Conservation (phyloP, 768 basidiomycete species). For the Lactarius evosmus region DNA sequence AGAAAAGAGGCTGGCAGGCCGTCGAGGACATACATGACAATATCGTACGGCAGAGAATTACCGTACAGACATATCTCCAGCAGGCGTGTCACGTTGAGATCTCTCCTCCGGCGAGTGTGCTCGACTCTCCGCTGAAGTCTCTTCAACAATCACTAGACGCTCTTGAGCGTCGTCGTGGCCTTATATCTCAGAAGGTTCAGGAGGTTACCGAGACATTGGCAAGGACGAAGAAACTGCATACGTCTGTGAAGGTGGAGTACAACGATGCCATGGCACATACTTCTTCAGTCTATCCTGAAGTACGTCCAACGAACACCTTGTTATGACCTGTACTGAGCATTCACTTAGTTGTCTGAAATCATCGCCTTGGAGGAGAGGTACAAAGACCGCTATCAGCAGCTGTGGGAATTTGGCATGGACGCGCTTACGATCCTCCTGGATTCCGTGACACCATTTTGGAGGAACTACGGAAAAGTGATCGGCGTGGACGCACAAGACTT, state of each 20-base stretch:
- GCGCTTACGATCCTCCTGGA: slow-evolving; percentile 72
- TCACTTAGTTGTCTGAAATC: slow-evolving; percentile 59
- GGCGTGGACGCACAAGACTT: slow-evolving; percentile 78
- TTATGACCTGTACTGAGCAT: slow-evolving; percentile 7
- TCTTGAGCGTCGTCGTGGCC: slow-evolving; percentile 47
- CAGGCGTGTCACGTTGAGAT: slow-evolving; percentile 1
- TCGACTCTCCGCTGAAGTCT: slow-evolving; percentile 45
- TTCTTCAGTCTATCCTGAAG: slow-evolving; percentile 78
- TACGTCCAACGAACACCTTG: slow-evolving; percentile 33
- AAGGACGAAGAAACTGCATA: slow-evolving; percentile 54
- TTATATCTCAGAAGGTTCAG: slow-evolving; percentile 46
- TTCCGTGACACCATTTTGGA: slow-evolving; percentile 76
- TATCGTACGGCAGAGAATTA: slow-evolving; percentile 55
- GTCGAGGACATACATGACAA: slow-evolving; percentile 74
- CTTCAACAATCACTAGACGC: slow-evolving; percentile 49
- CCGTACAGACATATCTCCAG: slow-evolving; percentile 28
- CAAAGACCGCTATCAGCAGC: slow-evolving; percentile 72
- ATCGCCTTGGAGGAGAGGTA: slow-evolving; percentile 74
- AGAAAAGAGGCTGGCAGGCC: slow-evolving; percentile 61
- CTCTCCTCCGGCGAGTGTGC: slow-evolving; percentile 45
- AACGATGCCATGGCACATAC: slow-evolving; percentile 63
- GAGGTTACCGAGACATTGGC: slow-evolving; percentile 49
- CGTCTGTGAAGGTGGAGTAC: slow-evolving; percentile 58
- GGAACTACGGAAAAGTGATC: slow-evolving; percentile 77
- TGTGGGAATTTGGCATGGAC: slow-evolving; percentile 81